Evolutionary conservation across 768 basidiomycete species (phyloP).

Genomic region (Termitomyces eurrhizus): DNA sequence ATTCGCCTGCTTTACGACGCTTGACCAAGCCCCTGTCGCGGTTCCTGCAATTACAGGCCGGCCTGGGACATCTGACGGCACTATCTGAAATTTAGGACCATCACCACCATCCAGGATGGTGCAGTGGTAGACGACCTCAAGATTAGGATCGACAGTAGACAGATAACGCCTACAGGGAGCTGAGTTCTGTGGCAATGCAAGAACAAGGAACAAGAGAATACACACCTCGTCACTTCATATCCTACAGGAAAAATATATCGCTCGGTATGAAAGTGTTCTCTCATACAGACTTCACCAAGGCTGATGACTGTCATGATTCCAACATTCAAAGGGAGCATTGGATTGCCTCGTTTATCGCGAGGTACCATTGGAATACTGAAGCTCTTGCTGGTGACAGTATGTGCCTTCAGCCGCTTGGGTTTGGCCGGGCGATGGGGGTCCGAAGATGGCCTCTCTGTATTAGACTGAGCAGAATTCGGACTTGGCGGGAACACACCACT

Average conservation of each 20-base stretch:
- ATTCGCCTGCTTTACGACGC: slow-evolving; percentile 80
- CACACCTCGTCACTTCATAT: slow-evolving; percentile 76
- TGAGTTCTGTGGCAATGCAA: background rate
- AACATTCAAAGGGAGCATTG: slow-evolving; percentile 74
- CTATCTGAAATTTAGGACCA: slow-evolving; percentile 83
- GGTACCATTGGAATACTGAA: slow-evolving; percentile 70
- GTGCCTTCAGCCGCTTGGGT: slow-evolving; percentile 76
- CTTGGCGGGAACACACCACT: slow-evolving; percentile 32
- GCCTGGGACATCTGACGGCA: slow-evolving; percentile 67
- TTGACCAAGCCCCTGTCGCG: slow-evolving; percentile 84
- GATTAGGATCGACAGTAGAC: slow-evolving; percentile 64
- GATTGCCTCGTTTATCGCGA: slow-evolving; percentile 64
- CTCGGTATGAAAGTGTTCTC: slow-evolving; percentile 85
- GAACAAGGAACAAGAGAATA: background rate
- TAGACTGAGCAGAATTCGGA: slow-evolving; percentile 24
- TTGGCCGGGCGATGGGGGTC: slow-evolving; percentile 51
- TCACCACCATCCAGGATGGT: slow-evolving; percentile 83
- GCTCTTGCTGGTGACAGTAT: slow-evolving; percentile 74
- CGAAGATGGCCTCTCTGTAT: slow-evolving; percentile 21
- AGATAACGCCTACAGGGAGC: slow-evolving; percentile 59
- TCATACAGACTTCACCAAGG: slow-evolving; percentile 74
- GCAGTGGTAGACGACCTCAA: slow-evolving; percentile 75
- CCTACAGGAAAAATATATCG: slow-evolving; percentile 88
- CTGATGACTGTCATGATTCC: slow-evolving; percentile 83
- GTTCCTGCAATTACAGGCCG: slow-evolving; percentile 80